Conservation (phyloP, 106 monocot species). For the Vanilla planifolia region DNA sequence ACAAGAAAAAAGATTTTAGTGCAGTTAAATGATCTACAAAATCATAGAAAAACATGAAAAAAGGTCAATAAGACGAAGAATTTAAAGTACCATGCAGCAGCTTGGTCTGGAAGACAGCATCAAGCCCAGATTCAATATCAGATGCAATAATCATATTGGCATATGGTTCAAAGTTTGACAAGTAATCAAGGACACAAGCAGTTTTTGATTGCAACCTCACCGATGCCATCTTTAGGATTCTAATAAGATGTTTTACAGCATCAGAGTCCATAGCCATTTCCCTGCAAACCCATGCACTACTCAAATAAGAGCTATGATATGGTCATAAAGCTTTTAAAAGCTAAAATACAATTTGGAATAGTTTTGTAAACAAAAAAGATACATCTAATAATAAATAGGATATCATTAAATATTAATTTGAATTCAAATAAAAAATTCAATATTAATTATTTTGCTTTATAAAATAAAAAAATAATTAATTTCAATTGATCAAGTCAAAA, state of each 20-base stretch:
- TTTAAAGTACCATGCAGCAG: constrained; percentile 31
- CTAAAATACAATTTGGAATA: too few species aligned
- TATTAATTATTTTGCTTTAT: too few species aligned
- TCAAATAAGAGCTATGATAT: background rate
- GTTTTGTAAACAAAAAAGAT: too few species aligned
- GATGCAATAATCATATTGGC: constrained; percentile 21
- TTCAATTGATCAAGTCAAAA: too few species aligned
- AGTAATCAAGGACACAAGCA: constrained; percentile 58
- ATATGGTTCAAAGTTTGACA: constrained; percentile 34
- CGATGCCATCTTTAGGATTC: constrained; percentile 43
- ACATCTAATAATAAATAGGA: too few species aligned
- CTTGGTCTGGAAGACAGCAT: constrained; percentile 30
- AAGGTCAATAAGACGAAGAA: constrained; percentile 1
- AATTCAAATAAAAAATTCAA: too few species aligned
- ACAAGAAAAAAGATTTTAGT: background rate
- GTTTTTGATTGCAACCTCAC: constrained; percentile 48
- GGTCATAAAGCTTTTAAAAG: background rate
- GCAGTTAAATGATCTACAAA: background rate
- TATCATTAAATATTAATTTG: too few species aligned
- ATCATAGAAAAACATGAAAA: background rate
- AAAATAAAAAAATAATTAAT: too few species aligned
- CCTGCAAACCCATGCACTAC: constrained; percentile 11
- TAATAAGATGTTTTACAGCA: constrained; percentile 29
- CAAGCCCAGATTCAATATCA: constrained; percentile 42
- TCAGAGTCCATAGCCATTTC: constrained; percentile 22